Percentiles rank a stretch among this genome's conserved stretches.
Evolutionary conservation across 345 rosid species (phyloP).

Genomic region (Boechera divaricarpa): DNA sequence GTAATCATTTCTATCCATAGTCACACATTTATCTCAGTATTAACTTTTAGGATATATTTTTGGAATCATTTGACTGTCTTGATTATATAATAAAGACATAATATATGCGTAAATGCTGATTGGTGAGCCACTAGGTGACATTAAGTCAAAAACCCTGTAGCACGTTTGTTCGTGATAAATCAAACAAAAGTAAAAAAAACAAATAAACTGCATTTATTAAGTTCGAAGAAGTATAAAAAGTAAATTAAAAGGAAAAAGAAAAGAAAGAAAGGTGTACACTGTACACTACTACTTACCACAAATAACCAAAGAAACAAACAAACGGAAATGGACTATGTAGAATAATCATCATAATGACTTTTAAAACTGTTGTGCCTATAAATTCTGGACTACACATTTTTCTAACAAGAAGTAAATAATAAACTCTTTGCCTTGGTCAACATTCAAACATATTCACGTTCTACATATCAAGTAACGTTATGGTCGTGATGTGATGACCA

Average conservation of each 20-base stretch:
- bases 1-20: not conserved
- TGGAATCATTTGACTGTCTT: slow-evolving; percentile 2
- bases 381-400: no score
- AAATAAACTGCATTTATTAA: slow-evolving; percentile 8
- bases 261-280: not conserved
- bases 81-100: not conserved
- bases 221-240: not conserved
- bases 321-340: not conserved
- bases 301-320: slow-evolving; percentile 11
- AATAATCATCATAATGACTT: not conserved
- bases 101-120: not conserved
- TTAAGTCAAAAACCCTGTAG: slow-evolving; percentile 33
- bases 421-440: no score
- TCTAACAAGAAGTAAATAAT: no score
- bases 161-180: slow-evolving; percentile 20
- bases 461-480: not conserved
- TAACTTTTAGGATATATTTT: not conserved
- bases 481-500: not conserved
- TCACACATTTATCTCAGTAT: slow-evolving; percentile 16
- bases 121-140: slow-evolving; percentile 19
- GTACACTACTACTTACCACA: not conserved
- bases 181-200: not conserved
- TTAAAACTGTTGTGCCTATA: not conserved
- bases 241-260: not conserved
- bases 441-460: not conserved